Evolutionary conservation across 768 basidiomycete genomes (phyloP).

Genomic region (Lactifluus volemus): DNA sequence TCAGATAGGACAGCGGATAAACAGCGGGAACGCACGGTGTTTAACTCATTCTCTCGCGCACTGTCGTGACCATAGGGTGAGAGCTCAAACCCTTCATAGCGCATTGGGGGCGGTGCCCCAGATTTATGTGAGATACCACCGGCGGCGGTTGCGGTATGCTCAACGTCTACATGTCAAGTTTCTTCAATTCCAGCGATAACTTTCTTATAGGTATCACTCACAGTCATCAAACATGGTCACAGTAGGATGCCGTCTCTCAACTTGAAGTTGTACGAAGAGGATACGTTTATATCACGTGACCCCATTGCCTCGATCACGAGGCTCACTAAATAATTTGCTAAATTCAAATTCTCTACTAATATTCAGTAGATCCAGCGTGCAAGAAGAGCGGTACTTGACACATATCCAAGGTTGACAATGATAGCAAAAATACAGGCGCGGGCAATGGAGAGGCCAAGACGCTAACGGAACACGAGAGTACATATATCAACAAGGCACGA

Average conservation of each 20-base stretch:
- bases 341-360: not conserved
- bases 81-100: slow-evolving; percentile 86
- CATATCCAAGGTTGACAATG: not conserved
- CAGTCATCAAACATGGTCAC: slow-evolving; percentile 35
- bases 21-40: slow-evolving; percentile 8
- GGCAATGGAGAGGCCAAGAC: not conserved
- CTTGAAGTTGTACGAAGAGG: not conserved
- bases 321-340: too few species aligned
- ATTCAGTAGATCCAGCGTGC: not conserved
- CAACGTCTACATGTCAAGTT: slow-evolving; percentile 53
- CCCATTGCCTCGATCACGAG: too few species aligned
- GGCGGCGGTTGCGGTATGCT: slow-evolving; percentile 60
- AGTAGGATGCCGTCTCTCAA: not conserved
- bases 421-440: slow-evolving; percentile 9
- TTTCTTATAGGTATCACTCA: slow-evolving; percentile 20
- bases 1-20: slow-evolving; percentile 1
- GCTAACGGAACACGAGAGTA: slow-evolving; percentile 10
- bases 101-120: slow-evolving; percentile 46
- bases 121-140: slow-evolving; percentile 28
- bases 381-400: not conserved
- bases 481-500: not conserved
- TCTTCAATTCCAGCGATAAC: slow-evolving; percentile 2
- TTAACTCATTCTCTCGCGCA: slow-evolving; percentile 33
- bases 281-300: not conserved
- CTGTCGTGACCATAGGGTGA: slow-evolving; percentile 51